These are phyloP conservation scores for Pestalotiopsis sp. DNA, from an alignment of 2,329 filamentous ascomycete genomes.

Conservation along the genomic window DNA sequence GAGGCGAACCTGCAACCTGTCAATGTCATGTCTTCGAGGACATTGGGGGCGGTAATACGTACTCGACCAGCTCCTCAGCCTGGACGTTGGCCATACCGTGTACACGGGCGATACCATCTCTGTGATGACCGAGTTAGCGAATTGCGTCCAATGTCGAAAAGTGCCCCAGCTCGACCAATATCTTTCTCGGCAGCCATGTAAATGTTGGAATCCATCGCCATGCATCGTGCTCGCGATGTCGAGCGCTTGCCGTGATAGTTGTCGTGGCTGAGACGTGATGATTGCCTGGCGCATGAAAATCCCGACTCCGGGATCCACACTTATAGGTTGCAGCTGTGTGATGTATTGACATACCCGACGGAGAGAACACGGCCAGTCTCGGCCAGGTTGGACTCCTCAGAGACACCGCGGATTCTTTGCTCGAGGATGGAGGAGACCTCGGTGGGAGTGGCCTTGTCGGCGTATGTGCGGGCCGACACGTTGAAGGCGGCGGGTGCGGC, in stretches of 20 bases:
- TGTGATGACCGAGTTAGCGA: conserved; percentile 42
- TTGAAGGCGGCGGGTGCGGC: conserved; percentile 77
- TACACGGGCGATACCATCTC: conserved; percentile 99
- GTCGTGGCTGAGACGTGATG: not conserved
- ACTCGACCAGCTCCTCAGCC: conserved; percentile 99
- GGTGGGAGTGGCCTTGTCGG: conserved; percentile 93
- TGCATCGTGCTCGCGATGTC: not conserved
- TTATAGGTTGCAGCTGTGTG: conserved; percentile 17
- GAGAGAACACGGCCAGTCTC: conserved; percentile 99
- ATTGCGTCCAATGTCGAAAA: conserved; percentile 13
- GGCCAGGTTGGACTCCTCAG: conserved; percentile 93
- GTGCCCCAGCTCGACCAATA: not conserved
- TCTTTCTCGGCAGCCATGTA: not conserved
- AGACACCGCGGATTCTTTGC: conserved; percentile 97
- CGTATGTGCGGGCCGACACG: conserved; percentile 83
- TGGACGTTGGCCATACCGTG: conserved; percentile 99
- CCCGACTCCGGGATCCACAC: conserved; percentile 16
- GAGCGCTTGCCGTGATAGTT: not conserved
- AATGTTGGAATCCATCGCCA: conserved; percentile 17
- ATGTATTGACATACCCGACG: conserved; percentile 77
- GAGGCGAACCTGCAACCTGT: conserved; percentile 79
- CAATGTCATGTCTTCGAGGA: conserved; percentile 19
- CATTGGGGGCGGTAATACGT: conserved; percentile 47
- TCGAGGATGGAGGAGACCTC: conserved; percentile 99
- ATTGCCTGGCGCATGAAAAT: conserved; percentile 22